These are phyloP conservation scores for Sugiyamaella mastotermitis DNA, from an alignment of 805 yeast species.

Conservation along the genomic window DNA sequence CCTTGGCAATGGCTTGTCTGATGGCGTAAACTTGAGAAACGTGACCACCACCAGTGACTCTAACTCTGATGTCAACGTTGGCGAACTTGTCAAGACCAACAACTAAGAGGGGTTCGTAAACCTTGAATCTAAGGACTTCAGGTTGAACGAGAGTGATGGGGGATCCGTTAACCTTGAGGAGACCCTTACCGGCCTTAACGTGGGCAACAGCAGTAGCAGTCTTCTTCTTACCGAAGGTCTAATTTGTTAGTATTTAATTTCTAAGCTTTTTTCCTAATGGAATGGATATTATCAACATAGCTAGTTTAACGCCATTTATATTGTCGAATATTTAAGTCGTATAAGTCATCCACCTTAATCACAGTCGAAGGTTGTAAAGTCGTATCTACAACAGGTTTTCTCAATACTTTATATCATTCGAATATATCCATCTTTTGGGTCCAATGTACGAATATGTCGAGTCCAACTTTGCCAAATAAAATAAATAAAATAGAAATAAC, in stretches of 20 bases:
- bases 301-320: too few species aligned
- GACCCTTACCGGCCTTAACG: constrained; percentile 99
- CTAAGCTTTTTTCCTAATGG: too few species aligned
- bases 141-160: constrained; percentile 99
- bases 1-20: constrained; percentile 99
- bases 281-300: too few species aligned
- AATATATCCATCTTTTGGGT: too few species aligned
- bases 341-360: too few species aligned
- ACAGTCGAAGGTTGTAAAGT: too few species aligned
- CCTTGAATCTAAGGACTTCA: constrained; percentile 98
- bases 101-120: constrained; percentile 97
- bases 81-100: constrained; percentile 99
- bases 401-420: too few species aligned
- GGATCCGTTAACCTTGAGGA: constrained; percentile 97
- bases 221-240: constrained; percentile 99
- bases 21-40: constrained; percentile 99
- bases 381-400: too few species aligned
- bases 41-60: constrained; percentile 99
- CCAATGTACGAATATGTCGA: too few species aligned
- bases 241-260: constrained; percentile 19
- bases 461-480: too few species aligned
- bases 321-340: too few species aligned
- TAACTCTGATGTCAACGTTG: constrained; percentile 96
- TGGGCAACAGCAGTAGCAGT: constrained; percentile 99
- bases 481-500: too few species aligned